Percentiles rank a stretch among this genome's conserved stretches.
These are phyloP conservation scores for Coemansia sp. DNA, from an alignment of 192 early-diverging fungal genomes.

Conservation along the genomic window DNA sequence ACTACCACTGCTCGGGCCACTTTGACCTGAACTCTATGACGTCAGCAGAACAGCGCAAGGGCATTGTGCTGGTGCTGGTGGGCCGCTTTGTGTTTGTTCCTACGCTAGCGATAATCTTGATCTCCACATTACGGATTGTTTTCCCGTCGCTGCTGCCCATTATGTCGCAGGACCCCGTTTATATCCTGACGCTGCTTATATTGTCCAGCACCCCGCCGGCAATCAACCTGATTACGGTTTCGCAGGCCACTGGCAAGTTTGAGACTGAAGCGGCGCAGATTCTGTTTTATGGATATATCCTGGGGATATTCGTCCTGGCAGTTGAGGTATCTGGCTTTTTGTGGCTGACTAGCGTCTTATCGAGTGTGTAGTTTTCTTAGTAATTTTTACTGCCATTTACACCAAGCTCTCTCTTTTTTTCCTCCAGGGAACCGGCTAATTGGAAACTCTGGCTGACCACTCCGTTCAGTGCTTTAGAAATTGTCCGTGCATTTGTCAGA, in stretches of 20 bases:
- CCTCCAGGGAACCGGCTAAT: too few relatives aligned
- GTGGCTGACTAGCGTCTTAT: constrained; percentile 42
- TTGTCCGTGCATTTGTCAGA: constrained; percentile 1
- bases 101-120: constrained; percentile 35
- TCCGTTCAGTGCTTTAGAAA: not conserved
- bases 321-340: constrained; percentile 48
- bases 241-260: constrained; percentile 67
- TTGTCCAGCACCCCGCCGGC: constrained; percentile 67
- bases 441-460: too few relatives aligned
- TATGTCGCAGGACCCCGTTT: constrained; percentile 62
- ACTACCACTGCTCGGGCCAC: not conserved
- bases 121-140: constrained; percentile 37
- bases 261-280: constrained; percentile 66
- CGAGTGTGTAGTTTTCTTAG: constrained; percentile 14
- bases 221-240: constrained; percentile 68
- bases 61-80: constrained; percentile 29
- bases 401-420: too few relatives aligned
- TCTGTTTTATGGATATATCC: constrained; percentile 66
- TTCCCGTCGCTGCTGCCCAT: constrained; percentile 45
- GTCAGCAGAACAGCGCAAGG: constrained; percentile 26
- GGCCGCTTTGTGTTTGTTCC: constrained; percentile 53
- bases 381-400: too few relatives aligned
- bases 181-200: constrained; percentile 61
- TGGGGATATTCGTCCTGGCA: constrained; percentile 46
- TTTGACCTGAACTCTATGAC: not conserved